phyloP scores from a whole-genome alignment of 306 rosid species.

The Boehmeria nivea region DNA sequence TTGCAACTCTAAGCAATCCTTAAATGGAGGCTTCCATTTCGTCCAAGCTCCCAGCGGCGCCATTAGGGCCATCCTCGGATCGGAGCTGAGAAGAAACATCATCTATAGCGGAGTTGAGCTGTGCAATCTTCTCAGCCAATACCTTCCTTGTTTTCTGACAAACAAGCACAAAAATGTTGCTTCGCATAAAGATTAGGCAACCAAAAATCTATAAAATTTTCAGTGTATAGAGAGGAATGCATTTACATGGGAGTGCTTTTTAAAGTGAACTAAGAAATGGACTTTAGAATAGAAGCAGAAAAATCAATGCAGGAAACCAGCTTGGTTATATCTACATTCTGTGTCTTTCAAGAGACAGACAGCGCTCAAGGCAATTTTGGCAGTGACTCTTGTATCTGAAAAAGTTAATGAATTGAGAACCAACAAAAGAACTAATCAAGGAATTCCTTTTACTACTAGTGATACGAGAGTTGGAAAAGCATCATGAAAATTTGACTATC shows the following conservation, averaged over 20 bases:
- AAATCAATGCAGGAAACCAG: no score
- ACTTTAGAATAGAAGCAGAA: not conserved
- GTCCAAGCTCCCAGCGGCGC: conserved; percentile 59
- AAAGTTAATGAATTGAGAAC: no score
- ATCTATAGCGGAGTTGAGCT: conserved; percentile 86
- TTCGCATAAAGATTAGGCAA: not conserved
- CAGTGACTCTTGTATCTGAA: no score
- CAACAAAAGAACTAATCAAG: not conserved
- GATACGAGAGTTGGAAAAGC: no score
- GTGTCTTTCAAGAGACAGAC: no score
- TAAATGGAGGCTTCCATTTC: conserved; percentile 70
- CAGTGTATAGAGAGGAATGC: not conserved
- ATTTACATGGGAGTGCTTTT: not conserved
- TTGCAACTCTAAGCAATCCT: conserved; percentile 22
- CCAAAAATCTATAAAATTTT: no score
- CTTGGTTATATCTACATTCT: no score
- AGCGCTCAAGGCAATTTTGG: no score
- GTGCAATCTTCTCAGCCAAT: conserved; percentile 78
- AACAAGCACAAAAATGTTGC: not conserved
- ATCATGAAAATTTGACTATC: not conserved
- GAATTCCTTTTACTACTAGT: not conserved
- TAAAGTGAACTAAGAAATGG: no score
- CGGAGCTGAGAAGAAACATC: conserved; percentile 79
- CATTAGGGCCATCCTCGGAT: conserved; percentile 55
- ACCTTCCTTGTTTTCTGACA: conserved; percentile 75